These are phyloP conservation scores for Rhododendron molle DNA, from an alignment of 148 eudicot species.

Conservation along the genomic window DNA sequence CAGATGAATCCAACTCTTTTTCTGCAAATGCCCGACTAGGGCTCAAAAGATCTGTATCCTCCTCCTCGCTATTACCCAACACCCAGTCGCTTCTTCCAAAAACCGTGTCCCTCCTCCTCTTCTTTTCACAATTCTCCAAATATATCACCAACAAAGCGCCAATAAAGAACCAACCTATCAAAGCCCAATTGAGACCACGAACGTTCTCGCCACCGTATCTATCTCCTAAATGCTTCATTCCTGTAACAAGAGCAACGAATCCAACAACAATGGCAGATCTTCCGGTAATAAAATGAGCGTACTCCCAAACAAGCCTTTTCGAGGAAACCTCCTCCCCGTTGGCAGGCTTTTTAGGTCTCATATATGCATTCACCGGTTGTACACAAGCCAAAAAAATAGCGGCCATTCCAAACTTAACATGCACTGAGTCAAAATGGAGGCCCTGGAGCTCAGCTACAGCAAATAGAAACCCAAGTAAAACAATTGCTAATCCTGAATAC, in stretches of 20 bases:
- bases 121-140: slow-evolving; percentile 60
- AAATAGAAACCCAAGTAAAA: slow-evolving; percentile 81
- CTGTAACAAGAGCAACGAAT: slow-evolving; percentile 66
- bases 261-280: slow-evolving; percentile 67
- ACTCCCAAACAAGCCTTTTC: slow-evolving; percentile 74
- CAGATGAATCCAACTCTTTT: slow-evolving; percentile 48
- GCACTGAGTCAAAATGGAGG: slow-evolving; percentile 50
- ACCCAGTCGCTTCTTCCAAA: slow-evolving; percentile 71
- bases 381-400: slow-evolving; percentile 59
- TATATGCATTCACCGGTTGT: slow-evolving; percentile 73
- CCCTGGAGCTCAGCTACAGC: slow-evolving; percentile 96
- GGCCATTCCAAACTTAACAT: slow-evolving; percentile 76
- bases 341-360: slow-evolving; percentile 72
- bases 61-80: slow-evolving; percentile 76
- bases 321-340: slow-evolving; percentile 45
- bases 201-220: slow-evolving; percentile 70
- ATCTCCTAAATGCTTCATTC: slow-evolving; percentile 88
- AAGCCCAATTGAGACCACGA: slow-evolving; percentile 67
- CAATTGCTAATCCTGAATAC: slow-evolving; percentile 76
- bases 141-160: slow-evolving; percentile 51
- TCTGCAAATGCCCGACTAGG: slow-evolving; percentile 33
- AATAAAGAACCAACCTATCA: slow-evolving; percentile 68
- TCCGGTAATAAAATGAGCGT: slow-evolving; percentile 59
- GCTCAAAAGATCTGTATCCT: slow-evolving; percentile 65
- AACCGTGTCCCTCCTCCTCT: slow-evolving; percentile 31